phyloP scores from a whole-genome alignment of 345 rosid genomes.

The Boechera retrofracta region DNA sequence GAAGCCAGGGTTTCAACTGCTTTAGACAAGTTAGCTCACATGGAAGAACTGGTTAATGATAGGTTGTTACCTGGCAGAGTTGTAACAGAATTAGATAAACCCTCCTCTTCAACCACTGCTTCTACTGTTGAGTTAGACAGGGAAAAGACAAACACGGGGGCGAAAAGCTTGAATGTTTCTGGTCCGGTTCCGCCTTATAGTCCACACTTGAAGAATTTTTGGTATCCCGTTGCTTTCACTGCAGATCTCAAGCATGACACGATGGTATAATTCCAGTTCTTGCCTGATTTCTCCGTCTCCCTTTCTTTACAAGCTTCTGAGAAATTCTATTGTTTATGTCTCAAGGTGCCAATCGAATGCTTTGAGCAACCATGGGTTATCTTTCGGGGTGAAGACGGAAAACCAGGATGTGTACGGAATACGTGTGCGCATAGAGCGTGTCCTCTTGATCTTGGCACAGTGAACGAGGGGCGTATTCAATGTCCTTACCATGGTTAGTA shows the following conservation, averaged over 20 bases:
- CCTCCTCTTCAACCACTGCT: conserved; percentile 55
- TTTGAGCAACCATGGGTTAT: conserved; percentile 97
- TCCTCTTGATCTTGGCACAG: conserved; percentile 95
- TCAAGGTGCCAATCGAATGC: conserved; percentile 92
- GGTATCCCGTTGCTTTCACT: conserved; percentile 95
- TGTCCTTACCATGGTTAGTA: conserved; percentile 99
- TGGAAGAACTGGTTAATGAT: conserved; percentile 90
- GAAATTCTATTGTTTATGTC: not conserved
- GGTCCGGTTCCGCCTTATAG: conserved; percentile 91
- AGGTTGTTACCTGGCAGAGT: conserved; percentile 70
- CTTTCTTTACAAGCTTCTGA: not conserved
- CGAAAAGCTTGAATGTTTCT: conserved; percentile 78
- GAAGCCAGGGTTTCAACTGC: conserved; percentile 96
- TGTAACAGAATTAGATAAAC: conserved; percentile 50
- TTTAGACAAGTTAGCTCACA: conserved; percentile 89
- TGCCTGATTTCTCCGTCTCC: not conserved
- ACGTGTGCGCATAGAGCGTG: conserved; percentile 99
- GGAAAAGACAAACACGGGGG: conserved; percentile 53
- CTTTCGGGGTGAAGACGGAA: conserved; percentile 92
- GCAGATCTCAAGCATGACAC: conserved; percentile 83
- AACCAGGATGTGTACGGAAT: conserved; percentile 91
- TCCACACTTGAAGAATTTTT: conserved; percentile 78
- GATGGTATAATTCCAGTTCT: conserved; percentile 58
- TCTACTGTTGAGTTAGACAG: conserved; percentile 55
- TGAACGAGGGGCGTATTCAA: conserved; percentile 88